Conservation (phyloP, 768 basidiomycete genomes). For the Tephrocybe sp. region DNA sequence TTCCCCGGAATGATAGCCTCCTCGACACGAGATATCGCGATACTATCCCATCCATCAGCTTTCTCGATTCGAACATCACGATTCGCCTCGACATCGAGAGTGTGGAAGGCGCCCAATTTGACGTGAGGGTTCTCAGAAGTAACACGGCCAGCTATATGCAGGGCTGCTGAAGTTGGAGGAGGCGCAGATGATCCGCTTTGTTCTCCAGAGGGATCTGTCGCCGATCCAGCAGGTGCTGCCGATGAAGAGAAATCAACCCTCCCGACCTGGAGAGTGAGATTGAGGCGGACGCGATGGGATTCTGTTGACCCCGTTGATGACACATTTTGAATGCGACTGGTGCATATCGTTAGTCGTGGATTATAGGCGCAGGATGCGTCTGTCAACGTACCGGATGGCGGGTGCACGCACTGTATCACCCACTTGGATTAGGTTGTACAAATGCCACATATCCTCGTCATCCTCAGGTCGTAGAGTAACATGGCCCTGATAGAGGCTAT, state of each 20-base stretch:
- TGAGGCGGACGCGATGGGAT: constrained; percentile 82
- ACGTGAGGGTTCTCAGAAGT: constrained; percentile 85
- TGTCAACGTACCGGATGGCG: constrained; percentile 66
- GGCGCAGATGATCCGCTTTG: constrained; percentile 34
- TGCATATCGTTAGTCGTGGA: background rate
- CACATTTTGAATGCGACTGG: constrained; percentile 82
- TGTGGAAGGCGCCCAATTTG: constrained; percentile 90
- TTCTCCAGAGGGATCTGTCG: constrained; percentile 37
- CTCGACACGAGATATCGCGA: constrained; percentile 76
- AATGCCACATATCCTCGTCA: constrained; percentile 99
- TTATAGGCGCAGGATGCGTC: background rate
- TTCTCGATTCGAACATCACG: constrained; percentile 91
- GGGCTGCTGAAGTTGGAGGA: constrained; percentile 45
- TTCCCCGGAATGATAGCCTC: constrained; percentile 91
- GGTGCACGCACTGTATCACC: constrained; percentile 85
- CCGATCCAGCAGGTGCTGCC: constrained; percentile 46
- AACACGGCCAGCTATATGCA: constrained; percentile 88
- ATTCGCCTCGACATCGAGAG: constrained; percentile 89
- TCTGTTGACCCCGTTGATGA: constrained; percentile 93
- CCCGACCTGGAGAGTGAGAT: constrained; percentile 79
- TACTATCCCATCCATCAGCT: constrained; percentile 85
- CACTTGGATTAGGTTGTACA: constrained; percentile 93
- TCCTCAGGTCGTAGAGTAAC: constrained; percentile 95
- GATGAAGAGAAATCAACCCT: constrained; percentile 81
- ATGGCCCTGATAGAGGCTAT: constrained; percentile 63